A percentile compares a stretch with the other conserved stretches of the same genome.
phyloP scores from a whole-genome alignment of 768 basidiomycete species.

The Lyophyllum decastes region DNA sequence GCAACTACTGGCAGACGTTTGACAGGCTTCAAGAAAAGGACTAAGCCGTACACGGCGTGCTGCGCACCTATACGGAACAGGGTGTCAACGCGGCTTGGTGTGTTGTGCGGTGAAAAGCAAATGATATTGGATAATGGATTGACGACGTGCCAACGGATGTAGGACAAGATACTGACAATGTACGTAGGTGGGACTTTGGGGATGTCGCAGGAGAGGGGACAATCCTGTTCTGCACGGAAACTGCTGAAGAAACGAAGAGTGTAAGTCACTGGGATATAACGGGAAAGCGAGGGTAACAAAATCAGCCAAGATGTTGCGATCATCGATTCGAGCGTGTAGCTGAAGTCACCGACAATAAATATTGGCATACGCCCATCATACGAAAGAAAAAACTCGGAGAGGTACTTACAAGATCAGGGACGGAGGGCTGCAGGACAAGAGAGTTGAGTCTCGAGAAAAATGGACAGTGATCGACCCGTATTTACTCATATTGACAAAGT shows the following conservation, averaged over 20 bases:
- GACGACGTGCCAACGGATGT: conserved; percentile 4
- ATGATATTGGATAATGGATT: conserved; percentile 10
- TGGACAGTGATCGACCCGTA: conserved; percentile 2
- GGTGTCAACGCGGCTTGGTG: conserved; percentile 14
- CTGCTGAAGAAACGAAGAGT: not conserved
- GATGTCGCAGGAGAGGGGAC: not conserved
- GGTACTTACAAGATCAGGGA: conserved; percentile 28
- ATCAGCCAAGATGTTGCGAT: conserved; percentile 57
- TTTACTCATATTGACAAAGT: conserved; percentile 32
- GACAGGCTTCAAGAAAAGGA: not conserved
- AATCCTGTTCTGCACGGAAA: not conserved
- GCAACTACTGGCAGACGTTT: not conserved
- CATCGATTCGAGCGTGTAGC: conserved; percentile 31
- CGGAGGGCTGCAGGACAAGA: not conserved
- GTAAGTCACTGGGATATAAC: not conserved
- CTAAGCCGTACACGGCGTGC: not conserved
- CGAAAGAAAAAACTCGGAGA: not conserved
- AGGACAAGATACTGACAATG: conserved; percentile 16
- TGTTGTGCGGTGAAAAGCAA: not conserved
- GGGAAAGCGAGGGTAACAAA: conserved; percentile 1
- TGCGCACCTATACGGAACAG: conserved; percentile 11
- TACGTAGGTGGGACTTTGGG: conserved; percentile 9
- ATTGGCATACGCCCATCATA: conserved; percentile 54
- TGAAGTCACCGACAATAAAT: conserved; percentile 78
- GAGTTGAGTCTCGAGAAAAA: conserved; percentile 4